Evolutionary conservation across 768 basidiomycete genomes (phyloP), one percentile per base, ranked within the genome.

Genomic region (Boletus subcaerulescens): DNA sequence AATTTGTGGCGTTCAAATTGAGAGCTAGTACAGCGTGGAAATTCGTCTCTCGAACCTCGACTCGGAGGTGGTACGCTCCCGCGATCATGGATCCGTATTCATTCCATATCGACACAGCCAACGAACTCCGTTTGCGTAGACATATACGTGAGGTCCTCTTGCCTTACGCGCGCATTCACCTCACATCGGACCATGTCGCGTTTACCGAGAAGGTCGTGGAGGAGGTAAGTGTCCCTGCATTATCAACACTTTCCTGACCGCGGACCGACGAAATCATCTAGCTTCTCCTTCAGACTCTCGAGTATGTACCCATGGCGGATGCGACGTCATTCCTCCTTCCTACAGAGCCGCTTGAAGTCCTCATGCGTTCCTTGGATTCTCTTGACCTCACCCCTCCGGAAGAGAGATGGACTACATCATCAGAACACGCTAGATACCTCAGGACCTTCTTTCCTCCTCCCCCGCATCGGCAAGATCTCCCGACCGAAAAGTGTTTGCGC

Each of bases 91-190:
- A 61, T 45, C 45, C 55, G 10, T 50, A 20, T 17, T 49, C 55
- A 24, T 67, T 59, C 58, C 50, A n/a, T 48, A 50, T 64, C 54
- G 41, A 66, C 38, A 53, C 61, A 11, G 26, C 54, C 44, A 51
- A 36, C 18, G 66, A 69, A 24, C 56, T 64, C 47, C 67, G 60
- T 54, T 50, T 67, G 58, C 66, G 65, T 35, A 58, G 58, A 44
- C 85, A 86, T 62, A 80, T 88, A 53, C 80, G 76, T 39, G 68
- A 76, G 35, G 66, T 85, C 29, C 74, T 88, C 29, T 70, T 80
- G 29, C 73, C 78, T 40, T 89, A 88, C 60, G 77, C 73, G 8
- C 74, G 74, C 35, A 68, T 64, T 17, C 79, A 89, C 66, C 67
- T 85, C 32, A 80, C 83, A 0, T 78, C 70, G 50, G 76, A 86